Percentiles rank a stretch among this genome's conserved stretches.
These are phyloP conservation scores for Dictyostelium intermedium DNA, from an alignment of 78 protist species.

Conservation along the genomic window DNA sequence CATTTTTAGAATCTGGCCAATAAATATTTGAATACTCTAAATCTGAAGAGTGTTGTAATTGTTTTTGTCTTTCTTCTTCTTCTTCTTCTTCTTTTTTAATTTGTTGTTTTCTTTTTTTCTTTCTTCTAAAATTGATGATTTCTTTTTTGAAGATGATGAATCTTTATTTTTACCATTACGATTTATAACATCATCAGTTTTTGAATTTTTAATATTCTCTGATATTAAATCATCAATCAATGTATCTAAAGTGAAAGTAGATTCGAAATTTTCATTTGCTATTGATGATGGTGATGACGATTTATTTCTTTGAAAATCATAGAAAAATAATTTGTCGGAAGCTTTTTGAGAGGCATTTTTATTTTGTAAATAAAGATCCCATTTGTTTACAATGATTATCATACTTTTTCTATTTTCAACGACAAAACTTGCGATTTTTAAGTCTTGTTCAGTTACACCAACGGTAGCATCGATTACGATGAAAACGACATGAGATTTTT, in stretches of 20 bases:
- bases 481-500: conserved; percentile 69
- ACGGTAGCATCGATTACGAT: conserved; percentile 81
- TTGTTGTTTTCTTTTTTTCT: neutral
- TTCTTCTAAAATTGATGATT: neutral
- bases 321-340: conserved; percentile 13
- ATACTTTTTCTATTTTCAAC: conserved; percentile 38
- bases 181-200: neutral
- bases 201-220: neutral
- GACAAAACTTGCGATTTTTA: conserved; percentile 59
- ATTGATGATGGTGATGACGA: neutral
- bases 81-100: conserved; percentile 1
- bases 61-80: neutral
- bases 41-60: neutral
- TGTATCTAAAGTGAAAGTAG: neutral
- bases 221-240: conserved; percentile 5
- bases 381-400: conserved; percentile 81
- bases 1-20: neutral
- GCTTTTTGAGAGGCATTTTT: neutral
- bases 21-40: neutral
- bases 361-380: conserved; percentile 78
- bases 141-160: neutral
- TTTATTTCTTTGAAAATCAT: conserved; percentile 42
- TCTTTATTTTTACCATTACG: neutral
- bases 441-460: conserved; percentile 76
- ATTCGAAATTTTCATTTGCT: neutral